Evolutionary conservation across 495 filamentous ascomycete species (phyloP), one percentile per base, ranked within the genome.

Genomic region (Beverwykella pulmonaria): DNA sequence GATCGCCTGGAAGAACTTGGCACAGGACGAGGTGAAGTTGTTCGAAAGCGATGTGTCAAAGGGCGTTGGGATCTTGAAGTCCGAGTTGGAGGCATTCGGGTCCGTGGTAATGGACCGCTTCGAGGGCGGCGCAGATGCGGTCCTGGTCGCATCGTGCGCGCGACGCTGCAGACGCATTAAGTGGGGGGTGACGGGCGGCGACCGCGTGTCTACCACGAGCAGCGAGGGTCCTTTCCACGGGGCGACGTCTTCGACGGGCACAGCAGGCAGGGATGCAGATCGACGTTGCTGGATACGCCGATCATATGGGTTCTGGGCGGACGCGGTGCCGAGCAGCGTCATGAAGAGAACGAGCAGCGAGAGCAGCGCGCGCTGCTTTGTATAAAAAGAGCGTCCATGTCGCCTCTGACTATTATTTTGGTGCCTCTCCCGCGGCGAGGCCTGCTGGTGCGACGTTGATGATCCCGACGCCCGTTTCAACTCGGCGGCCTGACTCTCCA

Each of bases 21-120:
- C 61, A 46, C 70, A 72, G 5, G 61, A 26, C 4, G 61, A 22
- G 15, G 70, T 72, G 58, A 66, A 72, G 65, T 72, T 72, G 58
- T 72, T 72, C 7, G 65, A 63, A 50, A 69, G 59, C 6, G 57
- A 59, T 2, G 62, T 66, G 36, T 72, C 70, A 32, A 69, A 72
- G 10, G 70, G 70, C 22, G 48, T n/a, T 1, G 70, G 70, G 20
- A 72, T 56, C 7, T 34, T 29, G 53, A 63, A 69, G 26, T 61
- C 46, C 10, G 65, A 50, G 4, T 26, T 17, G 27, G 60, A 59
- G 12, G 57, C 27, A 22, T 23, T 30, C 14, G 69, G 50, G 55
- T 65, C 70, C 2, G 66, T 60, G 10, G 19, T 29, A 14, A 72
- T 48, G 15, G 65, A 61, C n/a, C 52, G 54, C 19, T 44, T 65